These are phyloP conservation scores for Sclerotinia trifoliorum DNA, from an alignment of 2,329 filamentous ascomycete species.

Conservation along the genomic window DNA sequence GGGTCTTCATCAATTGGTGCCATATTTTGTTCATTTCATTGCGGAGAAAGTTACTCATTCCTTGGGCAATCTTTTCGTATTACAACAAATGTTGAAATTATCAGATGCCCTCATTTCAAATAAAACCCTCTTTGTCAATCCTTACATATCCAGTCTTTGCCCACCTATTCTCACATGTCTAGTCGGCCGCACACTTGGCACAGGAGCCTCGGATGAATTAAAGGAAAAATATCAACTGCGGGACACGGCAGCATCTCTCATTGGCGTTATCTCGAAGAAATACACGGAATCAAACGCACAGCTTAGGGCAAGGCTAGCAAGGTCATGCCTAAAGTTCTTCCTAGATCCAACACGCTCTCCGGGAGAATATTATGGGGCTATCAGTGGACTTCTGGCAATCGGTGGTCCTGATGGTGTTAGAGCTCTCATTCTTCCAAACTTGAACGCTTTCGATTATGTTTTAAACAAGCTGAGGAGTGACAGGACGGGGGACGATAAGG, in stretches of 20 bases:
- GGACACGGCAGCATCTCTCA: conserved; percentile 77
- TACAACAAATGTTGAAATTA: conserved; percentile 91
- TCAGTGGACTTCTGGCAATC: conserved; percentile 75
- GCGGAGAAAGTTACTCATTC: conserved; percentile 94
- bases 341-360: conserved; percentile 82
- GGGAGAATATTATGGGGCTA: conserved; percentile 83
- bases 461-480: conserved; percentile 56
- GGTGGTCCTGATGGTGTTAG: conserved; percentile 67
- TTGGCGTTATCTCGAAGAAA: conserved; percentile 75
- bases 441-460: conserved; percentile 61
- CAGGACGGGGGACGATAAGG: conserved; percentile 50
- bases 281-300: conserved; percentile 79
- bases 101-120: conserved; percentile 83
- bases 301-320: conserved; percentile 81
- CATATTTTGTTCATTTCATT: conserved; percentile 95
- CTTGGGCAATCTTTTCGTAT: conserved; percentile 82
- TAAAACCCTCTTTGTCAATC: conserved; percentile 69
- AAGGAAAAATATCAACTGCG: conserved; percentile 75
- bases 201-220: conserved; percentile 52
- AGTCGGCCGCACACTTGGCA: conserved; percentile 68
- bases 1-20: conserved; percentile 89
- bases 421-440: conserved; percentile 63
- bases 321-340: conserved; percentile 91
- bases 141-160: conserved; percentile 65
- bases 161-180: conserved; percentile 90